Percentiles rank a stretch among this genome's conserved stretches.
phyloP scores from a whole-genome alignment of 208 protist species.

The Crithidia thermophila region DNA sequence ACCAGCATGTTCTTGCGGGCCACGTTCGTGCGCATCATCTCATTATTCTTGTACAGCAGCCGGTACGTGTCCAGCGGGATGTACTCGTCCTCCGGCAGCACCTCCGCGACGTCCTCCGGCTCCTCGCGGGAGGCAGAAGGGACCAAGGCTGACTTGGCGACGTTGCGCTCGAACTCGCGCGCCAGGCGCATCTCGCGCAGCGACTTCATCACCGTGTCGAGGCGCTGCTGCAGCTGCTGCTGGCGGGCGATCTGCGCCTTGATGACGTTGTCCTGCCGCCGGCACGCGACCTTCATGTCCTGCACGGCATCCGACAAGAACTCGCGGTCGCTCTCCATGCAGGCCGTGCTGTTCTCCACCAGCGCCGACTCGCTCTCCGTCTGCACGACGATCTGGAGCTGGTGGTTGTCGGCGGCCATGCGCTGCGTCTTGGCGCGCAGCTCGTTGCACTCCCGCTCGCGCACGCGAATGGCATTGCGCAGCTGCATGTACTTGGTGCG shows the following conservation, averaged over 20 bases:
- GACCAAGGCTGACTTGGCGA: constrained; percentile 74
- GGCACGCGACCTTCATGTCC: constrained; percentile 64
- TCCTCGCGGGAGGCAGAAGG: constrained; percentile 74
- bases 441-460: constrained; percentile 70
- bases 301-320: constrained; percentile 72
- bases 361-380: constrained; percentile 52
- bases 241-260: constrained; percentile 81
- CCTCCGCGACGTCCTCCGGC: constrained; percentile 71
- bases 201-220: constrained; percentile 73
- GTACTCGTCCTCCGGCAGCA: constrained; percentile 79
- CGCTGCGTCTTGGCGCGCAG: constrained; percentile 56
- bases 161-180: constrained; percentile 78
- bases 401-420: constrained; percentile 39
- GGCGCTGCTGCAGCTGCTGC: constrained; percentile 81
- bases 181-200: constrained; percentile 83
- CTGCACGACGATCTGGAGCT: constrained; percentile 39
- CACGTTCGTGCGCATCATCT: constrained; percentile 79
- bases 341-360: constrained; percentile 51
- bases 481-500: constrained; percentile 56
- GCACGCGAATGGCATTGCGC: constrained; percentile 76
- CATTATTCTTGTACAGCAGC: constrained; percentile 87
- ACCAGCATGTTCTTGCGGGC: constrained; percentile 92
- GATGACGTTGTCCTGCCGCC: constrained; percentile 80
- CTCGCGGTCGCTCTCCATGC: constrained; percentile 79
- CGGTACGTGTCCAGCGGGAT: constrained; percentile 88